Evolutionary conservation across 106 monocot species (phyloP).

Genomic region (Platanthera zijinensis): DNA sequence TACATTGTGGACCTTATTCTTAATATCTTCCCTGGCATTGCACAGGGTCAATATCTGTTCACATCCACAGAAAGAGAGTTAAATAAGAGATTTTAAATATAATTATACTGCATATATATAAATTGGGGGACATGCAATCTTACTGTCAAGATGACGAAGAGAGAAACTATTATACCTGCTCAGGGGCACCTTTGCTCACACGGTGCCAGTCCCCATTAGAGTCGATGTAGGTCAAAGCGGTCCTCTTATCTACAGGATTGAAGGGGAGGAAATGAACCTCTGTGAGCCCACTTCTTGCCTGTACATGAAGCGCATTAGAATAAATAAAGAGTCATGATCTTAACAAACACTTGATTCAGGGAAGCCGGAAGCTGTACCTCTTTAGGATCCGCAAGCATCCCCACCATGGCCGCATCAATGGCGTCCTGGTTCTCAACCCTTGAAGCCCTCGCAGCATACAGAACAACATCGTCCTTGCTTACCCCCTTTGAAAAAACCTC

Average conservation of each 20-base stretch:
- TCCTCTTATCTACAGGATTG: slow-evolving; percentile 96
- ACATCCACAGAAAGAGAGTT: not conserved
- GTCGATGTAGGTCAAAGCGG: slow-evolving; percentile 89
- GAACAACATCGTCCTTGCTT: slow-evolving; percentile 73
- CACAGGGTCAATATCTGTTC: slow-evolving; percentile 67
- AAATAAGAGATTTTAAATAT: not conserved
- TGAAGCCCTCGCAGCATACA: slow-evolving; percentile 84
- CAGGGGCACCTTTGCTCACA: slow-evolving; percentile 92
- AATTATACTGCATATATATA: not conserved
- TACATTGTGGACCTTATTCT: slow-evolving; percentile 49
- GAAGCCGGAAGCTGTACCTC: slow-evolving; percentile 42
- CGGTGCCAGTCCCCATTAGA: slow-evolving; percentile 76
- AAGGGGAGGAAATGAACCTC: slow-evolving; percentile 95
- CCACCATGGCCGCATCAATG: slow-evolving; percentile 95
- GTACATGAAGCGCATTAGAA: not conserved
- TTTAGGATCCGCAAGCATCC: slow-evolving; percentile 97
- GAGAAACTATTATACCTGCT: slow-evolving; percentile 47
- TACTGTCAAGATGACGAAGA: not conserved
- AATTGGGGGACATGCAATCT: not conserved
- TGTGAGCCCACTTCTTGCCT: slow-evolving; percentile 94
- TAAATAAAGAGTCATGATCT: not conserved
- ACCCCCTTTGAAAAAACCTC: slow-evolving; percentile 85
- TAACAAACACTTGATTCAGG: not conserved
- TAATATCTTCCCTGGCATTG: slow-evolving; percentile 57
- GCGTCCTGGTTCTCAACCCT: slow-evolving; percentile 95